Evolutionary conservation across 768 basidiomycete species (phyloP).

Genomic region (Lactarius evosmus): DNA sequence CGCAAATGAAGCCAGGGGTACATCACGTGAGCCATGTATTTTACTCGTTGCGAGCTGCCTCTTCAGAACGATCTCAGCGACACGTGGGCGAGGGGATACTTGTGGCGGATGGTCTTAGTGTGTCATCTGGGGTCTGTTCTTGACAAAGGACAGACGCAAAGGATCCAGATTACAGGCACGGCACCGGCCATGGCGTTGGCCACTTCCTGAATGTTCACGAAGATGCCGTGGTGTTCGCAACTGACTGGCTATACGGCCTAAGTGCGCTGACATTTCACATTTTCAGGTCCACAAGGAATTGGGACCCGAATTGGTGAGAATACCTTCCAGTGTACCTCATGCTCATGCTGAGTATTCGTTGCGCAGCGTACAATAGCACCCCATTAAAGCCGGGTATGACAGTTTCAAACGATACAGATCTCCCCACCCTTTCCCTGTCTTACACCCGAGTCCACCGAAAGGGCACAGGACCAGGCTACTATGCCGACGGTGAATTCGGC

Average conservation of each 20-base stretch:
- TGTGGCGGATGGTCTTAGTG: slow-evolving; percentile 90
- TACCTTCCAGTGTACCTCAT: neutral
- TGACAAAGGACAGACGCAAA: neutral
- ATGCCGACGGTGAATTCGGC: slow-evolving; percentile 85
- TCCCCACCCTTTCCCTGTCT: neutral
- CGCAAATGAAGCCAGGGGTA: slow-evolving; percentile 38
- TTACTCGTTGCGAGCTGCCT: neutral
- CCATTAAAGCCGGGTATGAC: slow-evolving; percentile 84
- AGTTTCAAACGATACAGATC: slow-evolving; percentile 67
- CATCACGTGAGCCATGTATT: slow-evolving; percentile 43
- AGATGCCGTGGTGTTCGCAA: slow-evolving; percentile 34
- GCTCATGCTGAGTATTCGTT: slow-evolving; percentile 2
- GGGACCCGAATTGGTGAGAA: slow-evolving; percentile 48
- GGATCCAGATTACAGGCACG: slow-evolving; percentile 69
- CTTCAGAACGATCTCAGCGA: slow-evolving; percentile 47
- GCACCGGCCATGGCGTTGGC: slow-evolving; percentile 94
- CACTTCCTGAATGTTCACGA: slow-evolving; percentile 95
- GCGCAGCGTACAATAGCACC: slow-evolving; percentile 60
- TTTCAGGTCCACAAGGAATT: slow-evolving; percentile 58
- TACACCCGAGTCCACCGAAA: neutral
- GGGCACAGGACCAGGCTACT: slow-evolving; percentile 78
- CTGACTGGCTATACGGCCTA: neutral
- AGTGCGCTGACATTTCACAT: neutral
- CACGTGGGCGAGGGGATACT: slow-evolving; percentile 68
- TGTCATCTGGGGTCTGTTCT: slow-evolving; percentile 26